phyloP scores from a whole-genome alignment of 2,329 filamentous ascomycete genomes.

The Zelopaecilomyces penicillatus region DNA sequence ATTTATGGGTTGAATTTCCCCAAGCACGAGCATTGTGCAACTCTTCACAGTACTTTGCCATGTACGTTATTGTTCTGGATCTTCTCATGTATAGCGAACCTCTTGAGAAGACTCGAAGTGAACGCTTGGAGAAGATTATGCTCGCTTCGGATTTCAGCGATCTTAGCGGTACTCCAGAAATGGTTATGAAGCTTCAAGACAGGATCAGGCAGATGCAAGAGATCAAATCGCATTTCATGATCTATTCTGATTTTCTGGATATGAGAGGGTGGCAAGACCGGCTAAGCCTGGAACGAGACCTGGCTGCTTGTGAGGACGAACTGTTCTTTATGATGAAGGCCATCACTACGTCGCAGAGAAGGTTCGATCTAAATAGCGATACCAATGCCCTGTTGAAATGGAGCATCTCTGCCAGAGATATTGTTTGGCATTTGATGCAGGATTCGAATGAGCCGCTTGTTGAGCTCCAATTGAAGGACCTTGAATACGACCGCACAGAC shows the following conservation, averaged over 20 bases:
- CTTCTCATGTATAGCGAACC: slow-evolving; percentile 94
- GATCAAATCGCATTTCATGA: slow-evolving; percentile 93
- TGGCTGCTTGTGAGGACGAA: slow-evolving; percentile 87
- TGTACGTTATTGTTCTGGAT: slow-evolving; percentile 97
- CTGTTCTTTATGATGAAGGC: slow-evolving; percentile 99
- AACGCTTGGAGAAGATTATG: slow-evolving; percentile 97
- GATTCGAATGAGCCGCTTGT: slow-evolving; percentile 81
- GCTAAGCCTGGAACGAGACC: slow-evolving; percentile 77
- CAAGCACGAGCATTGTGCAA: slow-evolving; percentile 92
- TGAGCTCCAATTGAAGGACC: slow-evolving; percentile 85
- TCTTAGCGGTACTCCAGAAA: slow-evolving; percentile 82
- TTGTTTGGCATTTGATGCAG: slow-evolving; percentile 93
- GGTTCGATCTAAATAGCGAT: slow-evolving; percentile 62
- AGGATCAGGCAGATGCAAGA: slow-evolving; percentile 90
- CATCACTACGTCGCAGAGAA: slow-evolving; percentile 90
- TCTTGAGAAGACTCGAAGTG: slow-evolving; percentile 90
- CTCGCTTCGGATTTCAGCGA: slow-evolving; percentile 98
- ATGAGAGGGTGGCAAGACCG: slow-evolving; percentile 87
- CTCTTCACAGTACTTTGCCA: slow-evolving; percentile 91
- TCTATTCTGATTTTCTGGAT: slow-evolving; percentile 80
- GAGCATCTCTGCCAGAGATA: slow-evolving; percentile 89
- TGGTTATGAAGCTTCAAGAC: slow-evolving; percentile 85
- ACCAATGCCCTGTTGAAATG: slow-evolving; percentile 77
- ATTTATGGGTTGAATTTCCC: slow-evolving; percentile 94
- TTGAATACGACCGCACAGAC: slow-evolving; percentile 90